These are phyloP conservation scores for Yamadazyma sp. DNA, from an alignment of 1,139 yeast genomes.

Conservation along the genomic window DNA sequence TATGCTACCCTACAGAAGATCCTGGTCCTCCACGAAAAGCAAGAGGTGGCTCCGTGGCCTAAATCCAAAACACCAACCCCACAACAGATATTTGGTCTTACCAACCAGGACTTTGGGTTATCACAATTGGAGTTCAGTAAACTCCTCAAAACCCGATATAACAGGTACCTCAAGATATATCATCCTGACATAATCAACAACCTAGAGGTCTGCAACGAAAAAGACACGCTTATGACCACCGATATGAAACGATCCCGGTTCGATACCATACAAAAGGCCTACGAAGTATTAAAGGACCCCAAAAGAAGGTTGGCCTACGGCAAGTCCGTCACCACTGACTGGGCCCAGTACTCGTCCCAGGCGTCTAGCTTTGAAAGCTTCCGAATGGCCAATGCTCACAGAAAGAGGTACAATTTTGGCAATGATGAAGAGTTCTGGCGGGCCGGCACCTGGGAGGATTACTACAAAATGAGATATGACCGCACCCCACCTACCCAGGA, in stretches of 20 bases:
- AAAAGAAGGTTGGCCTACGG: conserved; percentile 35
- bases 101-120: conserved; percentile 18
- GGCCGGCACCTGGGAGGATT: conserved; percentile 77
- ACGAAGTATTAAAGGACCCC: conserved; percentile 66
- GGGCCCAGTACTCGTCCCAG: conserved; percentile 28
- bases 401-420: conserved; percentile 29
- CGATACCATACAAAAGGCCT: conserved; percentile 71
- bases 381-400: conserved; percentile 41
- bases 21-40: conserved; percentile 20
- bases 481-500: conserved; percentile 42
- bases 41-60: conserved; percentile 57
- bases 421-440: conserved; percentile 56
- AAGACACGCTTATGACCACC: conserved; percentile 27
- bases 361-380: conserved; percentile 44
- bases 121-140: conserved; percentile 38
- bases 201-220: conserved; percentile 25
- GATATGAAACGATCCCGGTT: conserved; percentile 59
- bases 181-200: conserved; percentile 73
- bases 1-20: conserved; percentile 14
- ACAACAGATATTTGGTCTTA: conserved; percentile 64
- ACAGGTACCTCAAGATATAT: conserved; percentile 70
- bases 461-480: conserved; percentile 42
- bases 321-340: conserved; percentile 25
- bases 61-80: conserved; percentile 61
- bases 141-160: conserved; percentile 55